Conservation (phyloP, 2,329 filamentous ascomycete genomes). For the Colletotrichum spinosum region DNA sequence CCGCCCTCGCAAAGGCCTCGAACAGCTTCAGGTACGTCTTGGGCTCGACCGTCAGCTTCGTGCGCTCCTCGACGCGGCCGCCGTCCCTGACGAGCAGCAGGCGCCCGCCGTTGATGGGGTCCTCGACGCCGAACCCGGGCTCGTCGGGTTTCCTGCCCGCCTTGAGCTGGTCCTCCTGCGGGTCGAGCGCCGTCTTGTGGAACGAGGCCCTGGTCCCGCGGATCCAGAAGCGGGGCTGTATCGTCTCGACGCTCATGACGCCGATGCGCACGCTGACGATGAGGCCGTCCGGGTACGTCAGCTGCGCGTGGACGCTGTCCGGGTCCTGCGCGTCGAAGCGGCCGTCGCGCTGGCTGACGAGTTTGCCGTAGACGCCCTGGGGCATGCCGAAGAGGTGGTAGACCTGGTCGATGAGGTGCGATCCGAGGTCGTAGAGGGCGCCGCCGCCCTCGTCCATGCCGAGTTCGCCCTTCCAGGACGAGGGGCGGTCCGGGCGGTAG, state of each 20-base stretch:
- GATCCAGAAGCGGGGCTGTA: slow-evolving; percentile 82
- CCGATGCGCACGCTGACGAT: slow-evolving; percentile 77
- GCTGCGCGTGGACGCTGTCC: slow-evolving; percentile 71
- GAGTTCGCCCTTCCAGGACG: slow-evolving; percentile 75
- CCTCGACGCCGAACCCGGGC: slow-evolving; percentile 73
- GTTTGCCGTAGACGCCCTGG: slow-evolving; percentile 72
- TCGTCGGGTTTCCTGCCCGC: slow-evolving; percentile 72
- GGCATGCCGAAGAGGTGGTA: slow-evolving; percentile 79
- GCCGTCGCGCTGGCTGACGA: slow-evolving; percentile 73
- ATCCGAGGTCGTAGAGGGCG: slow-evolving; percentile 79
- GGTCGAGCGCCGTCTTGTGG: slow-evolving; percentile 77
- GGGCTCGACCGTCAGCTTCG: slow-evolving; percentile 70
- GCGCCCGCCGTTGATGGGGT: slow-evolving; percentile 64
- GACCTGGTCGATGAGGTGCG: slow-evolving; percentile 81
- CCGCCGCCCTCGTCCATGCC: slow-evolving; percentile 72
- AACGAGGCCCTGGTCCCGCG: slow-evolving; percentile 80
- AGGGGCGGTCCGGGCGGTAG: slow-evolving; percentile 69
- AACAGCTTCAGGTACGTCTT: slow-evolving; percentile 79
- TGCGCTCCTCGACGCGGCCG: slow-evolving; percentile 61
- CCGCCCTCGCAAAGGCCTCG: slow-evolving; percentile 59
- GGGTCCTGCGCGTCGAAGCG: slow-evolving; percentile 60
- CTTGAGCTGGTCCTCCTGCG: slow-evolving; percentile 80
- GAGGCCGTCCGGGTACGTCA: slow-evolving; percentile 73
- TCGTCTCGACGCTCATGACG: slow-evolving; percentile 74
- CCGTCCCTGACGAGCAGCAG: slow-evolving; percentile 67